phyloP scores from a whole-genome alignment of 2,329 filamentous ascomycete genomes.

The Fusarium nurragi region DNA sequence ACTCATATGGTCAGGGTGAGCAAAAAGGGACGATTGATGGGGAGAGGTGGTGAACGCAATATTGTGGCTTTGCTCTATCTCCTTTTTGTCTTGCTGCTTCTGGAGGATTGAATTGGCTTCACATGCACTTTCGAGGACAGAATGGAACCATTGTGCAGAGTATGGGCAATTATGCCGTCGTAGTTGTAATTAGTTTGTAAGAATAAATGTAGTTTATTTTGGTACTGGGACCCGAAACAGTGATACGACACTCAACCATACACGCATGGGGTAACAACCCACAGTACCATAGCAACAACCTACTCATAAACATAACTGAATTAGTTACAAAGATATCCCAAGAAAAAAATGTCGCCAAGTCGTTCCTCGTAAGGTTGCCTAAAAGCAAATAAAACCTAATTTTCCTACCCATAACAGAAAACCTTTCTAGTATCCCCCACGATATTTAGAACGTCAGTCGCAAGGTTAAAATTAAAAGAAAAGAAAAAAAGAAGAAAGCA shows the following conservation, averaged over 20 bases:
- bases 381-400: neutral
- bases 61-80: neutral
- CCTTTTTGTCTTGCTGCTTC: neutral
- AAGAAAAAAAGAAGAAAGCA: neutral
- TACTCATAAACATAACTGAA: neutral
- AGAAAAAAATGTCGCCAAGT: conserved; percentile 1
- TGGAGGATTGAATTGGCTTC: neutral
- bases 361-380: conserved; percentile 30
- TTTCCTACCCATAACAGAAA: neutral
- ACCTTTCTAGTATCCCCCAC: conserved; percentile 1
- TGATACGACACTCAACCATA: neutral
- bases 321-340: neutral
- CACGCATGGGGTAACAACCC: neutral
- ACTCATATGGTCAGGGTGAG: conserved; percentile 4
- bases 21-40: conserved; percentile 16
- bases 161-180: neutral
- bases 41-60: neutral
- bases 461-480: neutral
- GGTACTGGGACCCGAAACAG: neutral
- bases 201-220: neutral
- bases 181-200: neutral
- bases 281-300: neutral
- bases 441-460: neutral
- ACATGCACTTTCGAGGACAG: neutral
- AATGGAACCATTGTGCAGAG: neutral